Conservation (phyloP, 352 stramenopile species). For the Peronosclerospora sorghi region DNA sequence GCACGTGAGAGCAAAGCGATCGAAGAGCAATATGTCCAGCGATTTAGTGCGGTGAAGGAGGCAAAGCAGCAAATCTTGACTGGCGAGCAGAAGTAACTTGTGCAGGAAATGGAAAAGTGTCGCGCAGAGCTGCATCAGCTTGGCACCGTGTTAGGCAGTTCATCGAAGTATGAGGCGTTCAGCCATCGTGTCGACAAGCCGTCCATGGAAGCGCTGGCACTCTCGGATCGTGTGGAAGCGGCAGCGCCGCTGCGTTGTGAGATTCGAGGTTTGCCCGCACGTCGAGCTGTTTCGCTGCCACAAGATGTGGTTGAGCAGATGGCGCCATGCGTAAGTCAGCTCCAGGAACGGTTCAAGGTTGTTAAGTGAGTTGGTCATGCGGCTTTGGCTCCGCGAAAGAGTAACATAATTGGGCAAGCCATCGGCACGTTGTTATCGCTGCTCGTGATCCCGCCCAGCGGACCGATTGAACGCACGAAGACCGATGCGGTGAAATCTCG, state of each 20-base stretch:
- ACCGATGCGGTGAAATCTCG: slow-evolving; percentile 69
- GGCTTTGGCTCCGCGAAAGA: slow-evolving; percentile 54
- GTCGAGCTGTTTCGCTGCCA: slow-evolving; percentile 57
- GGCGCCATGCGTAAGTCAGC: slow-evolving; percentile 57
- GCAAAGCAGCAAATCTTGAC: slow-evolving; percentile 46
- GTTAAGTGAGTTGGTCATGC: slow-evolving; percentile 64
- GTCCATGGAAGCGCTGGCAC: slow-evolving; percentile 60
- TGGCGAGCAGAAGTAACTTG: slow-evolving; percentile 51
- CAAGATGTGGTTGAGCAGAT: slow-evolving; percentile 49
- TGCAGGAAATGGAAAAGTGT: slow-evolving; percentile 53
- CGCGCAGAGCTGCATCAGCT: slow-evolving; percentile 51
- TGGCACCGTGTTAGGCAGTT: slow-evolving; percentile 56
- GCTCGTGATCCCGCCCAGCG: slow-evolving; percentile 67
- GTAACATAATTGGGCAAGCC: slow-evolving; percentile 57
- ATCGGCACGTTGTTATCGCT: slow-evolving; percentile 60
- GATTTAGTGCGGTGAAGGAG: slow-evolving; percentile 37
- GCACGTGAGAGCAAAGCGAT: slow-evolving; percentile 52
- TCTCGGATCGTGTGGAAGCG: slow-evolving; percentile 75
- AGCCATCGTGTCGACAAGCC: slow-evolving; percentile 80
- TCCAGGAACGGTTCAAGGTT: slow-evolving; percentile 76
- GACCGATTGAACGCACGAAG: slow-evolving; percentile 58
- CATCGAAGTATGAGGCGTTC: slow-evolving; percentile 74
- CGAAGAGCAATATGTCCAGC: slow-evolving; percentile 34
- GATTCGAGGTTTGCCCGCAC: slow-evolving; percentile 55
- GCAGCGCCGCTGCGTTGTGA: slow-evolving; percentile 54